A percentile compares a stretch with the other conserved stretches of the same genome.
These are phyloP conservation scores for Pythium rishiriense DNA, from an alignment of 352 stramenopile species.

Conservation along the genomic window DNA sequence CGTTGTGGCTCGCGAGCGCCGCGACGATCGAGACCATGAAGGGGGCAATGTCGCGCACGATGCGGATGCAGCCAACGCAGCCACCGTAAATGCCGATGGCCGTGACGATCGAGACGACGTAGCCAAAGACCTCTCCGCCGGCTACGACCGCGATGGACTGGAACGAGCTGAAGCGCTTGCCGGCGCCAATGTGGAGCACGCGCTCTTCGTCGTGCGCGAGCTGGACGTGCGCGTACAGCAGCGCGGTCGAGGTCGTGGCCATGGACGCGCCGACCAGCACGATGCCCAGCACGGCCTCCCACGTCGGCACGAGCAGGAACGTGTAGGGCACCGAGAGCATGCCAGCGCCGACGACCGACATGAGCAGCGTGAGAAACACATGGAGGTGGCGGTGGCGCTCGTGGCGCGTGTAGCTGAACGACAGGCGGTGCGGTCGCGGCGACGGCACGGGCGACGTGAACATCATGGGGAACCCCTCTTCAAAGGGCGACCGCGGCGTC, in stretches of 20 bases:
- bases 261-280: constrained; percentile 52
- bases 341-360: constrained; percentile 72
- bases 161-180: constrained; percentile 58
- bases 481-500: constrained; percentile 59
- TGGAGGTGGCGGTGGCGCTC: constrained; percentile 45
- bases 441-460: constrained; percentile 59
- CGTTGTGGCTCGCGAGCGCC: constrained; percentile 1
- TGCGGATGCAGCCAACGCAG: constrained; percentile 70
- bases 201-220: constrained; percentile 48
- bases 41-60: constrained; percentile 64
- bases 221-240: constrained; percentile 61
- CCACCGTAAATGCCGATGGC: constrained; percentile 69
- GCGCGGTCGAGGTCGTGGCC: constrained; percentile 53
- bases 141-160: constrained; percentile 62
- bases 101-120: constrained; percentile 66
- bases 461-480: constrained; percentile 70
- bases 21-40: constrained; percentile 48
- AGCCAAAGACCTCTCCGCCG: constrained; percentile 48
- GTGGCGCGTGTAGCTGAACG: constrained; percentile 43
- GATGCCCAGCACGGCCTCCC: constrained; percentile 42
- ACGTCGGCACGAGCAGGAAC: constrained; percentile 54
- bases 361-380: constrained; percentile 79
- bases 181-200: constrained; percentile 45
- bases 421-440: constrained; percentile 51
- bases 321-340: constrained; percentile 76